These are phyloP conservation scores for Lecanosticta acicola DNA, from an alignment of 2,329 filamentous ascomycete genomes.

Conservation along the genomic window DNA sequence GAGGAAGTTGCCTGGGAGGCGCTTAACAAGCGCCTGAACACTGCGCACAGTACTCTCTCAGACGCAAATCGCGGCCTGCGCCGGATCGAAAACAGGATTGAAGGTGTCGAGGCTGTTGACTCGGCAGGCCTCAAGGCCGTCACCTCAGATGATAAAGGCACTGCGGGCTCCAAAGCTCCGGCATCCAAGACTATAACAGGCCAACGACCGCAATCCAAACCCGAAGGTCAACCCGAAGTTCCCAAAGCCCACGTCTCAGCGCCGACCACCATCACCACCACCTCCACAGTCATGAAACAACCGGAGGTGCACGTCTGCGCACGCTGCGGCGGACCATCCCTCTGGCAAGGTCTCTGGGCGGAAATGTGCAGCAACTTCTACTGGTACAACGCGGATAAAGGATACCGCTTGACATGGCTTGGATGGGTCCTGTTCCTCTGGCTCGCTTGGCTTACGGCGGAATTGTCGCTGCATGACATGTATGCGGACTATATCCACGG, in stretches of 20 bases:
- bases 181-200: too few species aligned
- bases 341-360: conserved; percentile 27
- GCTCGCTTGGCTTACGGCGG: conserved; percentile 44
- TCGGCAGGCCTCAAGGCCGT: not conserved
- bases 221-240: too few species aligned
- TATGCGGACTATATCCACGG: conserved; percentile 51
- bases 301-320: conserved; percentile 11
- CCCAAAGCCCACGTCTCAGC: too few species aligned
- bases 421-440: conserved; percentile 38
- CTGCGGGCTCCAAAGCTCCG: too few species aligned
- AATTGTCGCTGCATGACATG: conserved; percentile 26
- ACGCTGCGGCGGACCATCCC: conserved; percentile 24
- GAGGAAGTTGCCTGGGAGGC: conserved; percentile 39
- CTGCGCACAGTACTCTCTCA: conserved; percentile 39
- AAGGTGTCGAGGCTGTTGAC: conserved; percentile 19
- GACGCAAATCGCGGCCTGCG: conserved; percentile 41
- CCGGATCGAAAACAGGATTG: conserved; percentile 38
- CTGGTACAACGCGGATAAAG: conserved; percentile 14
- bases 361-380: conserved; percentile 29
- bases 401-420: conserved; percentile 36
- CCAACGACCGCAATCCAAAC: too few species aligned
- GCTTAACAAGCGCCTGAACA: conserved; percentile 38
- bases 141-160: too few species aligned
- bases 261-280: not conserved
- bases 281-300: too few species aligned